phyloP scores from a whole-genome alignment of 108 stramenopile species.

The Hondaea fermentalgiana region DNA sequence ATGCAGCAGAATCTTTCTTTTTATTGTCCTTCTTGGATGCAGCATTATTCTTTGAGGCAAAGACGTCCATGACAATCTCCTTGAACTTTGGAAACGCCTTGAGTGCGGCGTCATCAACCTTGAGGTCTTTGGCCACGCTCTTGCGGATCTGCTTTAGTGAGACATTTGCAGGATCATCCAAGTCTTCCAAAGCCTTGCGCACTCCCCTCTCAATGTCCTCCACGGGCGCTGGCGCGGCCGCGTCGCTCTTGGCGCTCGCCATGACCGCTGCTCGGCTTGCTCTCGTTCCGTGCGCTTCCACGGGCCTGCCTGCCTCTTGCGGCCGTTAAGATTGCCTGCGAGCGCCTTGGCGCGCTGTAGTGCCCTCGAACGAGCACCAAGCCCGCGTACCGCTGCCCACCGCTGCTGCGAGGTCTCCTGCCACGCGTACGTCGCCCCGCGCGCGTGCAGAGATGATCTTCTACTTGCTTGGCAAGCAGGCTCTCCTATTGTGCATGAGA shows the following conservation, averaged over 20 bases:
- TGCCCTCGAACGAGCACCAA: too few relatives aligned
- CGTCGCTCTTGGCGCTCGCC: not conserved
- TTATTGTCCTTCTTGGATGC: not conserved
- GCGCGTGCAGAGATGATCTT: too few relatives aligned
- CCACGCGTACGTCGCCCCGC: too few relatives aligned
- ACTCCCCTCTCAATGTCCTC: not conserved
- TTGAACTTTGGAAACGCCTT: not conserved
- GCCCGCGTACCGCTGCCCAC: too few relatives aligned
- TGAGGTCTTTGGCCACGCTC: not conserved
- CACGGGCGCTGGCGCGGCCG: not conserved
- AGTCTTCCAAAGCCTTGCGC: not conserved
- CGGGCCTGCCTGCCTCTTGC: too few relatives aligned
- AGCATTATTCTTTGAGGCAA: not conserved
- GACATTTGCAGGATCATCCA: not conserved
- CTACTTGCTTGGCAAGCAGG: too few relatives aligned
- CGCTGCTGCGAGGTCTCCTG: too few relatives aligned
- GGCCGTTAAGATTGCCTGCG: too few relatives aligned
- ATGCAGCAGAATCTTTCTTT: not conserved
- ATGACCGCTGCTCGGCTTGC: too few relatives aligned
- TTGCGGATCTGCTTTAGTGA: not conserved
- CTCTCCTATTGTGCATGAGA: too few relatives aligned
- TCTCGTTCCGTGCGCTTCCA: too few relatives aligned
- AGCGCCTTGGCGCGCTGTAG: too few relatives aligned
- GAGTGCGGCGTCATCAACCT: not conserved
- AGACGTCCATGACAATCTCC: not conserved